Evolutionary conservation across 208 protist genomes (phyloP).

Genomic region (Leishmania tarentolae): DNA sequence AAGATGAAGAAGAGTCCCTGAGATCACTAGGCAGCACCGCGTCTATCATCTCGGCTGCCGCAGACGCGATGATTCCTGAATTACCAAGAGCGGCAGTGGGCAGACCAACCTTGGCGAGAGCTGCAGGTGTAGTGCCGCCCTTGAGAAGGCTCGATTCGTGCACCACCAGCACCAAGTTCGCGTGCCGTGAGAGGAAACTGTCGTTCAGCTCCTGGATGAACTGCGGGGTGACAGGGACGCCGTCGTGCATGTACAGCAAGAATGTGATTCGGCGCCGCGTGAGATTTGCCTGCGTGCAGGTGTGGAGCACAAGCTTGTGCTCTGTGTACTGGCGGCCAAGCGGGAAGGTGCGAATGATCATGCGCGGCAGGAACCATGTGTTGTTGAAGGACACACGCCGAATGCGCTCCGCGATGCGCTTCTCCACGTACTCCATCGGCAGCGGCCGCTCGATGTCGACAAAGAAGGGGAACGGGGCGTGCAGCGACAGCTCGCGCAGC

Average conservation of each 20-base stretch:
- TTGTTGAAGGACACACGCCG: slow-evolving; percentile 83
- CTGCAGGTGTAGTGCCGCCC: slow-evolving; percentile 48
- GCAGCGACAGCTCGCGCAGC: slow-evolving; percentile 64
- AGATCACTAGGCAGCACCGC: slow-evolving; percentile 25
- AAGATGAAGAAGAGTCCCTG: slow-evolving; percentile 4
- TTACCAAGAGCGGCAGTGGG: neutral
- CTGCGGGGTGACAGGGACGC: slow-evolving; percentile 66
- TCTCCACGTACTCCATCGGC: slow-evolving; percentile 61
- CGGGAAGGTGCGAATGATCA: slow-evolving; percentile 83
- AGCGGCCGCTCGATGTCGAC: slow-evolving; percentile 73
- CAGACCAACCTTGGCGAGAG: slow-evolving; percentile 20
- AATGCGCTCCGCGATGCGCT: slow-evolving; percentile 79
- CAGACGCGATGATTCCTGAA: slow-evolving; percentile 8
- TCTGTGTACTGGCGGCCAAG: slow-evolving; percentile 77
- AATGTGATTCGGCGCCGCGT: slow-evolving; percentile 84
- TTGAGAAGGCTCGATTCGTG: slow-evolving; percentile 69
- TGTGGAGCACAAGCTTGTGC: slow-evolving; percentile 78
- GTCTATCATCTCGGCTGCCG: slow-evolving; percentile 23
- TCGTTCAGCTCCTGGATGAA: slow-evolving; percentile 56
- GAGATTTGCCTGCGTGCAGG: slow-evolving; percentile 84
- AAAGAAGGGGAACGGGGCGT: slow-evolving; percentile 81
- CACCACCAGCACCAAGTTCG: slow-evolving; percentile 80
- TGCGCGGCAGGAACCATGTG: slow-evolving; percentile 77
- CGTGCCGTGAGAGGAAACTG: slow-evolving; percentile 67
- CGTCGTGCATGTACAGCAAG: slow-evolving; percentile 71